Conservation (phyloP, 768 basidiomycete species). For the Lyophyllum shimeji region DNA sequence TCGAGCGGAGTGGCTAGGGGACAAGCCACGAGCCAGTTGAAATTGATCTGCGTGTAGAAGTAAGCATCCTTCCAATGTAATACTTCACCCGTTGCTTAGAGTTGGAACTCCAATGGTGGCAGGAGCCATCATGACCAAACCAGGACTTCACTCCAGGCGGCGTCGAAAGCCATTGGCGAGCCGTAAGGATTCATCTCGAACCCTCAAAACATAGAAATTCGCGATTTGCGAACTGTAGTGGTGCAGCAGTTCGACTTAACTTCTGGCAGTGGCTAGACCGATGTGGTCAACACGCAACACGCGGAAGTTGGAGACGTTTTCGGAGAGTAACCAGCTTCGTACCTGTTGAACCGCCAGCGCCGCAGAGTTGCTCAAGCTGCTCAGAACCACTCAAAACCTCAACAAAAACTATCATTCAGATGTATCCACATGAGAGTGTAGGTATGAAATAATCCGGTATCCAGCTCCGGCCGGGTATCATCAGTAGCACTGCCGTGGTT, state of each 20-base stretch:
- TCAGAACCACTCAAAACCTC: not conserved
- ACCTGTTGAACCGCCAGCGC: not conserved
- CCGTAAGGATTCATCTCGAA: too few species aligned
- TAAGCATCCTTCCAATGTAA: not conserved
- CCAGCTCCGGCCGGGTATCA: conserved; percentile 23
- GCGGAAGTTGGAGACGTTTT: too few species aligned
- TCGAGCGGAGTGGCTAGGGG: not conserved
- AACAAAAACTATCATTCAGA: conserved; percentile 9
- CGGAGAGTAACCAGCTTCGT: too few species aligned
- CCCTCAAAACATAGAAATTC: too few species aligned
- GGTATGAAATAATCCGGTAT: conserved; percentile 15
- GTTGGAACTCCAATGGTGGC: too few species aligned
- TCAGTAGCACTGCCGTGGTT: conserved; percentile 16
- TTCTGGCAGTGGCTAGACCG: too few species aligned
- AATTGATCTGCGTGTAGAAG: not conserved
- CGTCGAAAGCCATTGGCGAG: too few species aligned
- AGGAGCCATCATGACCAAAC: too few species aligned
- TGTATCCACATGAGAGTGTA: conserved; percentile 15
- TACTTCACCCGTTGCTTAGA: too few species aligned
- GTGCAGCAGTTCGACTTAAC: too few species aligned
- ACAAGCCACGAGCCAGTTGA: not conserved
- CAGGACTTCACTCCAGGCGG: too few species aligned
- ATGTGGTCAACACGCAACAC: too few species aligned
- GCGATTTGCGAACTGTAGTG: not conserved
- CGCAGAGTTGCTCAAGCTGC: not conserved